These are phyloP conservation scores for Ceratocystis smalleyi DNA, from an alignment of 2,329 filamentous ascomycete species.

Conservation along the genomic window DNA sequence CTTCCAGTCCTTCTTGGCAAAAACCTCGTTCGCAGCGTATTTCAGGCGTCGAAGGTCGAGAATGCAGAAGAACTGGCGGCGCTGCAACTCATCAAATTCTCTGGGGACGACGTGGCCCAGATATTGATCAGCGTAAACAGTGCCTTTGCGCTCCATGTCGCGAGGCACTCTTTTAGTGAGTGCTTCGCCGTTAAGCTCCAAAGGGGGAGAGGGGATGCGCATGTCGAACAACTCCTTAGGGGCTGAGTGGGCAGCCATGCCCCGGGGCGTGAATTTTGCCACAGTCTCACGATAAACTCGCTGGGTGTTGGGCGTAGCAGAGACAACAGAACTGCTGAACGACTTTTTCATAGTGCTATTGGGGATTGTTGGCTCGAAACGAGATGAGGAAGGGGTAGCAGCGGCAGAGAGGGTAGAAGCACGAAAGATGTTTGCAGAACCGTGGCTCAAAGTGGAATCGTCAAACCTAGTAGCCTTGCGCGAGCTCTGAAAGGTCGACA, in stretches of 20 bases:
- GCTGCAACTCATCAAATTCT: conserved; percentile 42
- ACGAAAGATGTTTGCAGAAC: conserved; percentile 29
- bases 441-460: conserved; percentile 23
- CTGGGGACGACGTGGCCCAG: conserved; percentile 41
- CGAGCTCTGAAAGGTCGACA: conserved; percentile 27
- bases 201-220: conserved; percentile 43
- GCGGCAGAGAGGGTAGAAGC: conserved; percentile 26
- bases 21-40: conserved; percentile 46
- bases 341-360: conserved; percentile 32
- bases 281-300: conserved; percentile 31
- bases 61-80: conserved; percentile 47
- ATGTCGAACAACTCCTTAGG: conserved; percentile 38
- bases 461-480: conserved; percentile 21
- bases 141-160: conserved; percentile 35
- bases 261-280: conserved; percentile 33
- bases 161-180: conserved; percentile 39
- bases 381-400: conserved; percentile 21
- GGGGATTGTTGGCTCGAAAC: conserved; percentile 34
- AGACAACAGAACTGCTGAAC: conserved; percentile 32
- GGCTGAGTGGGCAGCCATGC: conserved; percentile 34
- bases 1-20: conserved; percentile 46
- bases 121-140: conserved; percentile 46
- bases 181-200: conserved; percentile 39
- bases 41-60: conserved; percentile 46
- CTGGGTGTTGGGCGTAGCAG: conserved; percentile 29